Percentiles rank a stretch among this genome's conserved stretches.
Conservation (phyloP, 73 alveolate species). For the Tetrahymena malaccensis region DNA sequence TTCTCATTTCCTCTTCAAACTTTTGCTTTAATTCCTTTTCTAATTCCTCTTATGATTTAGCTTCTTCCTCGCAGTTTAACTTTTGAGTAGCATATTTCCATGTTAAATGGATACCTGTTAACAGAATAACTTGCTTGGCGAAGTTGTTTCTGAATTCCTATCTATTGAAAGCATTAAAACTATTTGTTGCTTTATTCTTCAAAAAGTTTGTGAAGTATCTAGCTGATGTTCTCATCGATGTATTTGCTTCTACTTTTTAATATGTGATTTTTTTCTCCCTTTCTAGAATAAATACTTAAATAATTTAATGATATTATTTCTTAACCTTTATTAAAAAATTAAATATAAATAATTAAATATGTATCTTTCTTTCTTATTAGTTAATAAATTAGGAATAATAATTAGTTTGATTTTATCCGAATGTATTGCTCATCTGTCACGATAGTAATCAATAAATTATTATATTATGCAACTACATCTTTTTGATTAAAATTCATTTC, state of each 20-base stretch:
- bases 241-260: neutral
- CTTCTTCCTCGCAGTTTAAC: neutral
- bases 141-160: neutral
- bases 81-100: neutral
- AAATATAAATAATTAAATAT: neutral
- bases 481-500: neutral
- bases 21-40: neutral
- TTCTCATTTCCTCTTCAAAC: neutral
- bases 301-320: neutral
- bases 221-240: neutral
- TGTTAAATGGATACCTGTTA: neutral
- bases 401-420: neutral
- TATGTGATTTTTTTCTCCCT: neutral
- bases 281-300: neutral
- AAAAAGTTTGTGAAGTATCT: neutral
- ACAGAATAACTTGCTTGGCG: neutral
- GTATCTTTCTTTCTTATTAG: neutral
- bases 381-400: neutral
- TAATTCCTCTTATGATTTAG: neutral
- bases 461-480: neutral
- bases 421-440: neutral
- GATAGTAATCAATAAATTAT: neutral
- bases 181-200: neutral
- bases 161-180: neutral
- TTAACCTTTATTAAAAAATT: neutral